Conservation (phyloP, 768 basidiomycete genomes). For the Auricularia auricula-judae region DNA sequence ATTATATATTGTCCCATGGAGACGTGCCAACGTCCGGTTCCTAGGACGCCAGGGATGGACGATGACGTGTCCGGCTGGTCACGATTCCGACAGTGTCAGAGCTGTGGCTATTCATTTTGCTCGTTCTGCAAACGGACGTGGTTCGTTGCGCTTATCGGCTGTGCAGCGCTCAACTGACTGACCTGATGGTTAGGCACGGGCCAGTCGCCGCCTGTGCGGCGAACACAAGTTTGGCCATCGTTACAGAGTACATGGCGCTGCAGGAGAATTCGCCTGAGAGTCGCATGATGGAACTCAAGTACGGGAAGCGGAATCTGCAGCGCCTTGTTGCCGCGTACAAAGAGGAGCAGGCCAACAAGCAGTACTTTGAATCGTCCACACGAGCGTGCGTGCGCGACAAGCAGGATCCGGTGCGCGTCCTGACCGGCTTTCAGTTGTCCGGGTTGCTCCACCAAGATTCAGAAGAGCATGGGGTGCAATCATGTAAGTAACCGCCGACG, state of each 20-base stretch:
- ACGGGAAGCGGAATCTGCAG: conserved; percentile 50
- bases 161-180: neutral
- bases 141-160: conserved; percentile 22
- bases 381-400: conserved; percentile 25
- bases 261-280: conserved; percentile 42
- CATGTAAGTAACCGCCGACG: conserved; percentile 43
- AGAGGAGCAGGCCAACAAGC: conserved; percentile 64
- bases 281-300: conserved; percentile 43
- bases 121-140: conserved; percentile 73
- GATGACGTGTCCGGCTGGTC: conserved; percentile 61
- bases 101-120: conserved; percentile 74
- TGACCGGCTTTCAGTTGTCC: conserved; percentile 34
- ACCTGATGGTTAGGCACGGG: conserved; percentile 56
- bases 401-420: neutral
- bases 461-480: conserved; percentile 76
- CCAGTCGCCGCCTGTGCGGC: conserved; percentile 61
- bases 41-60: conserved; percentile 34
- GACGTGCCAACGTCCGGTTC: conserved; percentile 72
- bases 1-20: conserved; percentile 72
- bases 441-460: conserved; percentile 59
- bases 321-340: conserved; percentile 50
- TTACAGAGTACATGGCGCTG: conserved; percentile 54
- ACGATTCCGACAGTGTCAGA: conserved; percentile 56
- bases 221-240: conserved; percentile 51
- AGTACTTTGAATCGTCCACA: conserved; percentile 62